Evolutionary conservation across 768 basidiomycete species (phyloP), one percentile per base, ranked within the genome.

Genomic region (Pholiota microspora): DNA sequence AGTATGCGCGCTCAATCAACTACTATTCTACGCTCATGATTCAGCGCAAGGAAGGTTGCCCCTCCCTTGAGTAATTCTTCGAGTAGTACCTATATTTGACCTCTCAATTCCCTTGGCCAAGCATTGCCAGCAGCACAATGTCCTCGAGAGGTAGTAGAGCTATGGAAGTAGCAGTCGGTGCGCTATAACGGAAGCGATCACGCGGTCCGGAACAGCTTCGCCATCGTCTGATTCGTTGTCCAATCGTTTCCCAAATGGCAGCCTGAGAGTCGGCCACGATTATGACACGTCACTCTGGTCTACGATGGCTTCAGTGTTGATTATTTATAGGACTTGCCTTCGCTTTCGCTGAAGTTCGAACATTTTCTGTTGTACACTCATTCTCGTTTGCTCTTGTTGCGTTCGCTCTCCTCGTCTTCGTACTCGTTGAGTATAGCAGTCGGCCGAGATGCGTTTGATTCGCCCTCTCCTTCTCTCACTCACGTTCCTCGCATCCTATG

Each of bases 381-480:
- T 31, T 12, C 29, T 6, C 29, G 6, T 12, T 12, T 12, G 29
- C 29, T 31, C 10, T 42, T 40, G n/a, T 32, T 42, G 31, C 28
- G 29, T 42, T 29, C 51, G 27, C 18, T 18, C 18, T 13, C 18
- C 21, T 44, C 28, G n/a, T 23, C 35, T 16, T 23, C 32, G 34
- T 47, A 25, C 53, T 47, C 46, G 24, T 28, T 38, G 53, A 46
- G 53, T 54, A 54, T 46, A 47, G 32, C 31, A n/a, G n/a, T n/a
- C 15, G 38, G 28, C 50, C 28, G 50, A 69, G 64, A 90, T 90
- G 88, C 83, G 84, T 67, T 66, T 87, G 48, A 67, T 83, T 58
- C 72, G 63, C 64, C 67, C 82, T 55, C 66, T 85, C 67, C 66
- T 86, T 63, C 64, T 76, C 62, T 76, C 73, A 40, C 68, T 81